Evolutionary conservation across 495 filamentous ascomycete species (phyloP), one percentile per base, ranked within the genome.

Genomic region (Aspergillus olivimuriae): DNA sequence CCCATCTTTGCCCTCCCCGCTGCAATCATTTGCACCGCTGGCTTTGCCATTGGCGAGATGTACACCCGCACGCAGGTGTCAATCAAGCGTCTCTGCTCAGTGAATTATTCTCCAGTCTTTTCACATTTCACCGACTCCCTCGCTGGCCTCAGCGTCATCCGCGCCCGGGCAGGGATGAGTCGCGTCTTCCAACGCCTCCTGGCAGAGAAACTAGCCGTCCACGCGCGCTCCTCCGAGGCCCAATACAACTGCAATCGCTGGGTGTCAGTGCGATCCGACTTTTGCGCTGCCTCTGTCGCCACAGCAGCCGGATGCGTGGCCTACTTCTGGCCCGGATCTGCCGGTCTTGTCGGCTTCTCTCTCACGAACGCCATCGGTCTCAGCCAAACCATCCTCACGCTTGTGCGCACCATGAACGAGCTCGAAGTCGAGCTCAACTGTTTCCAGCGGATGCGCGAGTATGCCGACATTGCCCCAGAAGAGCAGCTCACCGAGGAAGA

Each of bases 161-260:
- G 73, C 1, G 72, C 70, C 17, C 60, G 69, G 5, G 50, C 46
- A 11, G 63, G 62, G 4, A 72, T 75, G 69, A 58, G 69, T 7
- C 46, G 62, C 18, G 61, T 59, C 3, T 74, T 74, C 39, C 56
- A 66, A 20, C 34, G 57, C 5, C 53, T 68, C 26, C 51, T 75
- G 11, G 71, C 72, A 3, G 63, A 68, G 3, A 63, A 63, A 38
- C 30, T 73, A 22, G 60, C 64, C 4, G 56, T 62, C 0, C 60
- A 63, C 31, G 59, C 61, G 17, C 61, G 60, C 4, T 55, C 68
- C 4, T 53, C 56, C 1, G 70, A 74, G 41, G 61, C 72, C 3
- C 65, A 67, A 14, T 72, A 65, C 42, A 74, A 74, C 50, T 63
- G 64, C 41, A 75, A 75, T 46, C 66, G 71, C 32, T 75, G 72